These are phyloP conservation scores for Anastatica hierochuntica DNA, from an alignment of 345 rosid species.

Conservation along the genomic window DNA sequence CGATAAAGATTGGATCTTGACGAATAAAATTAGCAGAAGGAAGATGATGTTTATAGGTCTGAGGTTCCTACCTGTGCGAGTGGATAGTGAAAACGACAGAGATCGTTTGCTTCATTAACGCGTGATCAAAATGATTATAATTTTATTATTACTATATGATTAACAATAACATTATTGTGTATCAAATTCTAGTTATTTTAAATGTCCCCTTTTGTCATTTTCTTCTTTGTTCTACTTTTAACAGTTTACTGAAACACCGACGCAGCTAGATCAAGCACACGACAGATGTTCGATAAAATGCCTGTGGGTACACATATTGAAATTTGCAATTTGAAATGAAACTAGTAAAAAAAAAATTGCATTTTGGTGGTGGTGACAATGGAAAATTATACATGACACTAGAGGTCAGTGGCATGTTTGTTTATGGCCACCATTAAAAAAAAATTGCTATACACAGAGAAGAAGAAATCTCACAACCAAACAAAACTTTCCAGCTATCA, in stretches of 20 bases:
- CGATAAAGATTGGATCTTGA: no score
- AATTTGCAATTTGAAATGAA: no score
- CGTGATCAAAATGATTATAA: no score
- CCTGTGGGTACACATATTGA: no score
- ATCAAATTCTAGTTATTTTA: neutral
- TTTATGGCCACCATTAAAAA: neutral
- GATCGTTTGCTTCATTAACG: neutral
- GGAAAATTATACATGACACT: neutral
- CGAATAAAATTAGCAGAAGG: no score
- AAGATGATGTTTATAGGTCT: neutral
- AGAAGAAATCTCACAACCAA: neutral
- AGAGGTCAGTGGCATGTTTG: neutral
- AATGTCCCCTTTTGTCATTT: neutral
- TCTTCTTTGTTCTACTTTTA: neutral
- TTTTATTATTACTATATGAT: neutral
- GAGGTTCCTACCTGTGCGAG: constrained; percentile 5
- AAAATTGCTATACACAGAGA: neutral
- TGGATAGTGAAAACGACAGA: neutral
- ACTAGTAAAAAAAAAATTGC: neutral
- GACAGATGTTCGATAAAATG: neutral
- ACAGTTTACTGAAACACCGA: no score
- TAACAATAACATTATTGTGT: neutral
- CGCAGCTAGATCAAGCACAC: no score
- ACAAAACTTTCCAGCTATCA: no score
- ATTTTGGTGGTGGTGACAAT: neutral